These are phyloP conservation scores for Dipodascopsis uninucleata DNA, from an alignment of 805 yeast genomes.

Conservation along the genomic window DNA sequence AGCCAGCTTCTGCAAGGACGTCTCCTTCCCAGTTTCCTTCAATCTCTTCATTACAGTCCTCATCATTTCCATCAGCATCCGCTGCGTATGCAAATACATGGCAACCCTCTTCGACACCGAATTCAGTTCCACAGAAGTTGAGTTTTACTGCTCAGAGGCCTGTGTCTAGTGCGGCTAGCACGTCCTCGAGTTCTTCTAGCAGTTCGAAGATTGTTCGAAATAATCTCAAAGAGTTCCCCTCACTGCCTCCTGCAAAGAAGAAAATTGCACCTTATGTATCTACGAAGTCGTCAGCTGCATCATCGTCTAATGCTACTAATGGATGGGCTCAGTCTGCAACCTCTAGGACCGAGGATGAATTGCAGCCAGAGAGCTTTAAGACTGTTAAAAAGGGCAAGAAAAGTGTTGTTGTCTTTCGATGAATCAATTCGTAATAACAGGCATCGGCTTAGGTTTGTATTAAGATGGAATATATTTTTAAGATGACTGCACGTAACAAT, in stretches of 20 bases:
- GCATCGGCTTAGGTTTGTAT: too few species aligned
- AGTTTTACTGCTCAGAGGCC: constrained; percentile 10
- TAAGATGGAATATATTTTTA: too few species aligned
- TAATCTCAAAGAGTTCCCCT: constrained; percentile 22
- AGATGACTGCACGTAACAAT: too few species aligned
- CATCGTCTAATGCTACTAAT: too few species aligned
- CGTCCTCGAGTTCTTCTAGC: not conserved
- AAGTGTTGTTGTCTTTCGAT: too few species aligned
- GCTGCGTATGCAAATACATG: constrained; percentile 13
- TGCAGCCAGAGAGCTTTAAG: too few species aligned
- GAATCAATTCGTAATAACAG: too few species aligned
- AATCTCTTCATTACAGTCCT: constrained; percentile 10
- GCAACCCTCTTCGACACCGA: constrained; percentile 15
- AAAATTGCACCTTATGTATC: too few species aligned
- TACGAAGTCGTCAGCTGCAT: too few species aligned
- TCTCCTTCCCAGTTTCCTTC: constrained; percentile 6
- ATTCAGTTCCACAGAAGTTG: constrained; percentile 15
- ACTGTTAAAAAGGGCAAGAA: too few species aligned
- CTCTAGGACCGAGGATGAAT: too few species aligned
- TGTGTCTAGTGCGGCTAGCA: not conserved
- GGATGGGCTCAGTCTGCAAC: too few species aligned
- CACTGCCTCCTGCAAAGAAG: constrained; percentile 16
- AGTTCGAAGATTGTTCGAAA: constrained; percentile 1
- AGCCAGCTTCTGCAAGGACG: constrained; percentile 7
- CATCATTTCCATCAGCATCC: constrained; percentile 12